Conservation (phyloP, 106 monocot genomes). For the Dactylorhiza incarnata region DNA sequence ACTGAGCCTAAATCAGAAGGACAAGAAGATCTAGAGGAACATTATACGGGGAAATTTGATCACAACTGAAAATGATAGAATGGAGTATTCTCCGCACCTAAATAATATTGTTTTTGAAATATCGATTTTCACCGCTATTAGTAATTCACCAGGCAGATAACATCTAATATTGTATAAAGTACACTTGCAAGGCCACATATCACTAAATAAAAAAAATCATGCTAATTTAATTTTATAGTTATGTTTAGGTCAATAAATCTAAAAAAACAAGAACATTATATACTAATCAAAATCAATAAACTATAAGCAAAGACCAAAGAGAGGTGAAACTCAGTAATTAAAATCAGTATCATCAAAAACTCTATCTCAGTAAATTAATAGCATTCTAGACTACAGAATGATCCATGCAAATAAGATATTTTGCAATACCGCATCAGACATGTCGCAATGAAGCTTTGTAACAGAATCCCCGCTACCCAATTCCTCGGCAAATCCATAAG, state of each 20-base stretch:
- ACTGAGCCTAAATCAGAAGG: too few species aligned
- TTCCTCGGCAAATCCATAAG: conserved; percentile 18
- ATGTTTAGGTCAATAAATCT: neutral
- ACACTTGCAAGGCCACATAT: neutral
- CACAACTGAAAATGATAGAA: too few species aligned
- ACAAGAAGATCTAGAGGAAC: too few species aligned
- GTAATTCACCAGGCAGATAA: neutral
- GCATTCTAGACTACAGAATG: neutral
- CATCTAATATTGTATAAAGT: neutral
- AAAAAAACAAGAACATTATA: neutral
- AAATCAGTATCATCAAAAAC: neutral
- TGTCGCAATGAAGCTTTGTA: conserved; percentile 22
- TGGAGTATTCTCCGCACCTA: too few species aligned
- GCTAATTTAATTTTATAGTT: neutral
- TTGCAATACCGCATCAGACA: conserved; percentile 22
- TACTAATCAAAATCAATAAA: neutral
- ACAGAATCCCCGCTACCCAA: conserved; percentile 19
- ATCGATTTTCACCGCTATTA: too few species aligned
- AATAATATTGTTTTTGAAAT: too few species aligned
- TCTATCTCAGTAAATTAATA: neutral
- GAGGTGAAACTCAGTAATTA: neutral
- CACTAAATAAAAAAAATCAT: neutral
- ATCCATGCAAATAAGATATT: neutral
- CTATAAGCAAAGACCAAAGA: neutral
- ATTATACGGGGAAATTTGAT: too few species aligned